Evolutionary conservation across 75 land plant species (phyloP).

Genomic region (Ceratopteris richardii): DNA sequence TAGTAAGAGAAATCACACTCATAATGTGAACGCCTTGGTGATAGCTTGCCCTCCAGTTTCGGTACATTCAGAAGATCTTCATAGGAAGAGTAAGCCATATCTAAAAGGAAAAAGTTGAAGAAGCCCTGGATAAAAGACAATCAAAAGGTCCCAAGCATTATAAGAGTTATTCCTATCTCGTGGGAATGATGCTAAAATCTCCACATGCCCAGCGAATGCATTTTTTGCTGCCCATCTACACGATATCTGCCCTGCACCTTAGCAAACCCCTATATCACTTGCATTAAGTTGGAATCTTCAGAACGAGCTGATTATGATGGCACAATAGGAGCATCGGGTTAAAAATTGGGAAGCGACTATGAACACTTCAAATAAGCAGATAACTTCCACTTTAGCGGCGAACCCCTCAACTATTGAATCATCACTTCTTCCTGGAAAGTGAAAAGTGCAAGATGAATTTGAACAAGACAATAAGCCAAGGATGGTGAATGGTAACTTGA

Average conservation of each 20-base stretch:
- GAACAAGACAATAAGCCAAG: not conserved
- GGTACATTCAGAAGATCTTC: constrained; percentile 12
- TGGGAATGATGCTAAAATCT: constrained; percentile 92
- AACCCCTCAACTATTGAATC: not conserved
- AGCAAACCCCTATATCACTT: constrained; percentile 53
- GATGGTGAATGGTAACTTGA: not conserved
- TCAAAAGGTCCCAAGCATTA: constrained; percentile 89
- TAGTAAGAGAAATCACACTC: constrained; percentile 71
- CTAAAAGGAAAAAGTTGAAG: constrained; percentile 17
- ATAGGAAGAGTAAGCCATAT: constrained; percentile 11
- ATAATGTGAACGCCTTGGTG: constrained; percentile 87
- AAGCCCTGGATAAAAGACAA: constrained; percentile 18
- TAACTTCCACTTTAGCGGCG: not conserved
- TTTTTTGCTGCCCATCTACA: constrained; percentile 75
- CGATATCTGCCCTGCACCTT: constrained; percentile 93
- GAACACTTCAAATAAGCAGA: constrained; percentile 6
- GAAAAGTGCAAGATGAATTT: constrained; percentile 8
- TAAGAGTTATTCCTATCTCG: constrained; percentile 79
- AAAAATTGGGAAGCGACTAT: constrained; percentile 42
- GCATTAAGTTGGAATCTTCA: constrained; percentile 21
- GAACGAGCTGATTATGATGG: constrained; percentile 45
- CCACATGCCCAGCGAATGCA: constrained; percentile 75
- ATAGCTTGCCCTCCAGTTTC: constrained; percentile 59
- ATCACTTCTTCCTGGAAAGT: constrained; percentile 11
- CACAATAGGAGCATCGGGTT: constrained; percentile 43